Evolutionary conservation across 805 yeast species (phyloP), one percentile per base, ranked within the genome.

Genomic region (Starmera caribaea): DNA sequence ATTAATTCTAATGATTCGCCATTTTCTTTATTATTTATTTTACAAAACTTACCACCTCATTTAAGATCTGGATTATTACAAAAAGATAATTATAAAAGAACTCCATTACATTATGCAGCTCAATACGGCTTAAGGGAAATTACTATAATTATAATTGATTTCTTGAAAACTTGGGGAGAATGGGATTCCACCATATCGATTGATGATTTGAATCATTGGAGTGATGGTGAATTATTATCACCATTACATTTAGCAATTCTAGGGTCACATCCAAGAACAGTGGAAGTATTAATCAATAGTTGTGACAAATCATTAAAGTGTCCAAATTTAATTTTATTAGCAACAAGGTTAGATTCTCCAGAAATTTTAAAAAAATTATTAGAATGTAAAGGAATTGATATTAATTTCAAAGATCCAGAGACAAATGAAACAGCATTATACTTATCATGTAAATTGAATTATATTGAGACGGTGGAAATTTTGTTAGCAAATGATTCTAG

Each of bases 31-130:
- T 57, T 62, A 7, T 76, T 76, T 53, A 68, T 87, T 28, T 66
- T 88, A 40, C 63, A 69, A 13, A 68, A 70, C 35, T 57, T 87
- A 16, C 77, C 76, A 2, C 67, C 69, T 1, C 71, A 69, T 45
- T 63, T 76, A 44, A 70, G 79, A 43, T 62, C 69, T 17, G 69
- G 73, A 3, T 63, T 89, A 16, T 61, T 79, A 36, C 79, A 81
- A 38, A 74, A 72, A 34, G 97, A 89, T 57, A 78, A 74, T 42
- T 84, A 86, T 54, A 69, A 69, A 45, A 71, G 96, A 44, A 83
- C 96, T 0, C 95, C 97, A 0, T 64, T 90, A 40, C 97, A 90
- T 61, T 89, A 89, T 57, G 80, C 95, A 15, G 79, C 92, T 3
- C 92, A 86, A 50, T 87, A 79, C 57, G 97, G 97, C 0, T 66